phyloP scores from a whole-genome alignment of 2,329 filamentous ascomycete genomes.

The Biscogniauxia sp. region DNA sequence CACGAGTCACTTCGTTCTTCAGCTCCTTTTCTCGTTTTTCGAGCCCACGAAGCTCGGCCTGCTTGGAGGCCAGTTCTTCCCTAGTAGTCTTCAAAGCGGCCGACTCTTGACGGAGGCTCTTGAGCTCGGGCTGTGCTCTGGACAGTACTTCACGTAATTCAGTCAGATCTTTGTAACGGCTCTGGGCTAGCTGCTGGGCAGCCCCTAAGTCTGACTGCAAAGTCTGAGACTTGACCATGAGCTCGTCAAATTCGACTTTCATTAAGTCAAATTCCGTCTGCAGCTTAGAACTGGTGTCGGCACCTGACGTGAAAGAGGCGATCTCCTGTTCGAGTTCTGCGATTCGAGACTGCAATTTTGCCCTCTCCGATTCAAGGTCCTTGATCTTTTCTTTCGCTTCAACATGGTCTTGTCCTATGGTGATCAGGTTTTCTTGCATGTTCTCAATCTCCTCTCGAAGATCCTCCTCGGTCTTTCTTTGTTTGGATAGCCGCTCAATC shows the following conservation, averaged over 20 bases:
- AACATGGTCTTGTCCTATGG: slow-evolving; percentile 80
- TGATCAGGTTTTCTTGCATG: slow-evolving; percentile 74
- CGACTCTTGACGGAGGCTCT: slow-evolving; percentile 73
- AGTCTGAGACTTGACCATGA: slow-evolving; percentile 66
- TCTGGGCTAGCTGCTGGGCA: slow-evolving; percentile 81
- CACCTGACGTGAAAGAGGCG: slow-evolving; percentile 33
- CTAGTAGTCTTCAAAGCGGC: slow-evolving; percentile 70
- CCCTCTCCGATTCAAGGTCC: slow-evolving; percentile 67
- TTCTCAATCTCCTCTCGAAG: slow-evolving; percentile 83
- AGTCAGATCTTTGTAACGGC: slow-evolving; percentile 81
- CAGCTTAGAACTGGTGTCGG: slow-evolving; percentile 52
- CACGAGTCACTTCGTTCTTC: slow-evolving; percentile 66
- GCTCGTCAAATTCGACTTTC: slow-evolving; percentile 58
- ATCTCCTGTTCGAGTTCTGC: slow-evolving; percentile 70
- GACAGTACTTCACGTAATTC: slow-evolving; percentile 77
- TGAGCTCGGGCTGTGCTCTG: slow-evolving; percentile 83
- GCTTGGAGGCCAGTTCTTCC: slow-evolving; percentile 64
- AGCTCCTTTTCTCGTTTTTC: slow-evolving; percentile 83
- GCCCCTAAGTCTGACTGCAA: slow-evolving; percentile 83
- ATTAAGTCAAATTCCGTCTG: slow-evolving; percentile 58
- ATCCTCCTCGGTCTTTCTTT: slow-evolving; percentile 73
- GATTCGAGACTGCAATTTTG: slow-evolving; percentile 62
- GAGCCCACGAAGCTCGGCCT: slow-evolving; percentile 65
- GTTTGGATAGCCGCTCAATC: slow-evolving; percentile 68
- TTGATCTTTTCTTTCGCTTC: slow-evolving; percentile 77